These are phyloP conservation scores for Aspergillus chevalieri DNA, from an alignment of 2,329 filamentous ascomycete species.

Conservation along the genomic window DNA sequence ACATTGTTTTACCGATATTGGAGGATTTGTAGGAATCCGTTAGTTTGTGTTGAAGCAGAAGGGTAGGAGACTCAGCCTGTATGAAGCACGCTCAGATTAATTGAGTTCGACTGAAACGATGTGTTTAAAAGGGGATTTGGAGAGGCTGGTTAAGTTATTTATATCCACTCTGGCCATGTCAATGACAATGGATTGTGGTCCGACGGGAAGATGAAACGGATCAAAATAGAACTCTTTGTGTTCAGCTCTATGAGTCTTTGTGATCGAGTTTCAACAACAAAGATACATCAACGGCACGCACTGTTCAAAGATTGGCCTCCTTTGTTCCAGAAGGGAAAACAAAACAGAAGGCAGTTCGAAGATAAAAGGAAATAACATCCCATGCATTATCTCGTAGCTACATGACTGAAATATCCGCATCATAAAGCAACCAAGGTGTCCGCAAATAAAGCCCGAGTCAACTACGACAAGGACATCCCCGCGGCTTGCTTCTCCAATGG, in stretches of 20 bases:
- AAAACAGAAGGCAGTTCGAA: not conserved
- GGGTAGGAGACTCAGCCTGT: no score
- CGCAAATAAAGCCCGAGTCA: not conserved
- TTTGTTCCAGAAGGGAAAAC: constrained; percentile 1
- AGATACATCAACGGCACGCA: no score
- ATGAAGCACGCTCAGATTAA: no score
- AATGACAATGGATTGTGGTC: constrained; percentile 1
- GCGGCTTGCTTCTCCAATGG: constrained; percentile 11
- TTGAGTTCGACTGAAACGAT: no score
- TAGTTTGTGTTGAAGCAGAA: no score
- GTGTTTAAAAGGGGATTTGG: no score
- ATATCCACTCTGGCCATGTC: not conserved
- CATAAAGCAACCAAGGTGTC: not conserved
- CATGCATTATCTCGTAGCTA: not conserved
- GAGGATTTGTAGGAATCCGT: no score
- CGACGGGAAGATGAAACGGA: constrained; percentile 2
- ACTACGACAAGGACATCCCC: constrained; percentile 2
- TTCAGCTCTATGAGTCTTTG: not conserved
- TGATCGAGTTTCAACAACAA: no score
- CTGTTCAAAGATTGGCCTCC: not conserved
- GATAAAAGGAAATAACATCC: not conserved
- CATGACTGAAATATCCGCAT: not conserved
- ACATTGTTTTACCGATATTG: no score
- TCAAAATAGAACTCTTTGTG: constrained; percentile 3
- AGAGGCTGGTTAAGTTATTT: not conserved